Conservation (phyloP, 306 rosid species). For the Vigna trinervia region DNA sequence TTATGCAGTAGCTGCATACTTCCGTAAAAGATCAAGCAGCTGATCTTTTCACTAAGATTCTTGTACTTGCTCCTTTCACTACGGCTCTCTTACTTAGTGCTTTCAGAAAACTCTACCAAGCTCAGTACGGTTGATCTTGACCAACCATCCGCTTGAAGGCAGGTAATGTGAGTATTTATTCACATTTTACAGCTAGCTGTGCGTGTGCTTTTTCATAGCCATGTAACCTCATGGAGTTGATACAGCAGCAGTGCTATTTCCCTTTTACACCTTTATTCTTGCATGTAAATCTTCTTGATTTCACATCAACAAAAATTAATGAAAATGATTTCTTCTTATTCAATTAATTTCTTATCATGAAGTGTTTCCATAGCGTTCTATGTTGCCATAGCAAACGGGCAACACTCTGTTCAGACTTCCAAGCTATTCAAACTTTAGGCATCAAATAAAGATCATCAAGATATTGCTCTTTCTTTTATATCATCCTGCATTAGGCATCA, state of each 20-base stretch:
- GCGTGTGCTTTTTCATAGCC: neutral
- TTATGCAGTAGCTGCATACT: neutral
- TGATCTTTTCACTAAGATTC: neutral
- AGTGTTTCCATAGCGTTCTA: neutral
- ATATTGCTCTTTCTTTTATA: neutral
- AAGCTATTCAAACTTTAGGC: conserved; percentile 12
- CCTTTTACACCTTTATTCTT: neutral
- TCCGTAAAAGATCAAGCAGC: neutral
- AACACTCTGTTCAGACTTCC: neutral
- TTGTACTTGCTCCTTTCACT: neutral
- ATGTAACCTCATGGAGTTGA: neutral
- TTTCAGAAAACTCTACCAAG: neutral
- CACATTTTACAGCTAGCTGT: neutral
- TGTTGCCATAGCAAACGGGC: neutral
- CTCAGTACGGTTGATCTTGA: neutral
- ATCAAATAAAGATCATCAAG: conserved; percentile 4
- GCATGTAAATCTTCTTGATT: neutral
- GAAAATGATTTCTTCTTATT: neutral
- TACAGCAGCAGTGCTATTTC: neutral
- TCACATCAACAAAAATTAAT: neutral
- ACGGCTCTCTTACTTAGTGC: neutral
- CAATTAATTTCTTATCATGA: neutral
- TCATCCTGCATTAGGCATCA: neutral
- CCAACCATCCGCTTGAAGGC: neutral
- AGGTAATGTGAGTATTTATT: neutral